phyloP scores from a whole-genome alignment of 2,329 filamentous ascomycete species.

The Aspergillus spinulosporus region DNA sequence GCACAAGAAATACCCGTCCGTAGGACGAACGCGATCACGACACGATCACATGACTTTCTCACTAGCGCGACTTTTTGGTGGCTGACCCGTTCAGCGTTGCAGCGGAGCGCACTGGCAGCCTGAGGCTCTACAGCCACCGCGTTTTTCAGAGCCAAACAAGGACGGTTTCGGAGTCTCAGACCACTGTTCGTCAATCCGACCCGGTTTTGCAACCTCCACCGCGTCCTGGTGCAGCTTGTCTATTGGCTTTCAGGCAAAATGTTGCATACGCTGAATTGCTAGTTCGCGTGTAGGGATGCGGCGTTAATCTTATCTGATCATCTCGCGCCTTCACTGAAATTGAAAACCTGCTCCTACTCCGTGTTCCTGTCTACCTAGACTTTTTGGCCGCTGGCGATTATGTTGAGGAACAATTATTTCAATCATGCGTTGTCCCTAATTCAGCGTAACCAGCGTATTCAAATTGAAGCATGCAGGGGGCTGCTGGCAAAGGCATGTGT shows the following conservation, averaged over 20 bases:
- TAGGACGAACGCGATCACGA: constrained; percentile 24
- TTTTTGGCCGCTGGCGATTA: too few relatives aligned
- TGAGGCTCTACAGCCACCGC: not conserved
- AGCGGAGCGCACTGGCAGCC: not conserved
- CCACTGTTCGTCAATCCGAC: constrained; percentile 18
- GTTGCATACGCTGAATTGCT: not conserved
- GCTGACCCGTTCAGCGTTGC: constrained; percentile 15
- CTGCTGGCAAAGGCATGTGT: not conserved
- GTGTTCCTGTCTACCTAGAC: too few relatives aligned
- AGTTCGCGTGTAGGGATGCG: not conserved
- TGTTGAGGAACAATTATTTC: too few relatives aligned
- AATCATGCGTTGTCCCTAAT: too few relatives aligned
- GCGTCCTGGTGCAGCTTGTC: constrained; percentile 8
- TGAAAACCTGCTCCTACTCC: too few relatives aligned
- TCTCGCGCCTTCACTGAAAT: not conserved
- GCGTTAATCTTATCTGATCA: constrained; percentile 11
- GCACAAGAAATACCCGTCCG: constrained; percentile 31
- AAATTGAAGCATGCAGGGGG: too few relatives aligned
- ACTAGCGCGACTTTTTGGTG: constrained; percentile 28
- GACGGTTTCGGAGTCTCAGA: constrained; percentile 17
- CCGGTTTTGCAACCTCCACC: constrained; percentile 21
- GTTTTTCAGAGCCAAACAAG: not conserved
- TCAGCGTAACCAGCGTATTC: too few relatives aligned
- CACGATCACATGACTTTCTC: constrained; percentile 38
- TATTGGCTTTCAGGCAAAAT: not conserved